Evolutionary conservation across 768 basidiomycete genomes (phyloP), one percentile per base, ranked within the genome.

Genomic region (Mycena kentingensis): DNA sequence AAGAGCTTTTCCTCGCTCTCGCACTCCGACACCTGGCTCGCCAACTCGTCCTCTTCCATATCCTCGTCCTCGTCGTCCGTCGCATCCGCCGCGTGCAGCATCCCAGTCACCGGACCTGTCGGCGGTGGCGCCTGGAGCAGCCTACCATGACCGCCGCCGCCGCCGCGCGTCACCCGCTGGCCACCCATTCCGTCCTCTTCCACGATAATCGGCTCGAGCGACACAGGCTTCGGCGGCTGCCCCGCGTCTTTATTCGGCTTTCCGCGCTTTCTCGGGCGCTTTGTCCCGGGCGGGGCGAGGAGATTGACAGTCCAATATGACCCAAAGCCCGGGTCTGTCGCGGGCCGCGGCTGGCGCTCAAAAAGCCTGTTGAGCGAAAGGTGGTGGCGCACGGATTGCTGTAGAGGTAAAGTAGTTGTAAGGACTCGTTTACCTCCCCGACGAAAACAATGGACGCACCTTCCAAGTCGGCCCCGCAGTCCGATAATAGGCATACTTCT

Each of bases 261-360:
- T 22, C 88, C 88, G 51, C 90, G 81, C 65, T 91, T 92, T 19
- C 90, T 81, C 36, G 90, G 90, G 51, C 90, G 82, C 70, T 92
- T 92, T 1, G 89, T 91, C 19, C 90, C 90, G 2, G 89, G 89
- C 12, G 89, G 88, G n/a, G 90, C 90, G 42, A 80, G 67, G 19
- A 91, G 76, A 67, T 91, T 91, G n/a, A 92, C 90, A 29, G 89
- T 90, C 90, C 90, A 92, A 64, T 92, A 91, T 11, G 89, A 91
- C 19, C 90, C 90, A 65, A 90, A 90, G 15, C 90, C 90, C 12
- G 90, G 90, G 66, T 91, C 89, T 26, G 88, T 88, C 10, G 87
- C 86, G 7, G 90, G 90, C 44, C 90, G 80, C 18, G 87, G 85
- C 60, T 90, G 87, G 44, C 88, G 80, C 66, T 92, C 90, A 62